Conservation (phyloP, 371 early-diverging fungal genomes). For the Mucor circinelloides region DNA sequence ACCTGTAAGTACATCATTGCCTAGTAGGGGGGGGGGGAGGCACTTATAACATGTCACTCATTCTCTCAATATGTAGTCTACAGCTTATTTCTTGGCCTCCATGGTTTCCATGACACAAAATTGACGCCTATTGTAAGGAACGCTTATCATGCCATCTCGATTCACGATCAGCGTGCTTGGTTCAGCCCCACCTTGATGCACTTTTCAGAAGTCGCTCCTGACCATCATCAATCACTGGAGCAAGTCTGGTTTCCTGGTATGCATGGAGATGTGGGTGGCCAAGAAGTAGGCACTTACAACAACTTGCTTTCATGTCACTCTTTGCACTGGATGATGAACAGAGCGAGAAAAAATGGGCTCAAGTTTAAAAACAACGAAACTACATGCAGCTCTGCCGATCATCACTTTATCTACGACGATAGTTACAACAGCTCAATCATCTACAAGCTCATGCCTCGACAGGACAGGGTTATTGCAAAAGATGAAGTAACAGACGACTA, state of each 20-base stretch:
- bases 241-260: conserved; percentile 49
- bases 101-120: conserved; percentile 39
- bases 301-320: conserved; percentile 32
- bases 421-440: conserved; percentile 27
- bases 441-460: conserved; percentile 32
- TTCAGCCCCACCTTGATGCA: conserved; percentile 37
- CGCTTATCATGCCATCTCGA: conserved; percentile 43
- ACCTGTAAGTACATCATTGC: conserved; percentile 23
- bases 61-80: conserved; percentile 17
- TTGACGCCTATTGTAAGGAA: conserved; percentile 31
- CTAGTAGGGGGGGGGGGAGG: too few relatives aligned
- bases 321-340: conserved; percentile 40
- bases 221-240: conserved; percentile 25
- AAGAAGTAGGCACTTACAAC: conserved; percentile 11
- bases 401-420: conserved; percentile 28
- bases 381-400: conserved; percentile 4
- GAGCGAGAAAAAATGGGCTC: conserved; percentile 32
- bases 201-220: conserved; percentile 10
- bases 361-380: conserved; percentile 21
- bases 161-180: conserved; percentile 49
- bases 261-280: conserved; percentile 39
- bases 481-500: neutral
- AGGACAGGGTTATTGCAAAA: conserved; percentile 32
- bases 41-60: neutral
- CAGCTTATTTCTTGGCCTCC: conserved; percentile 28